These are phyloP conservation scores for Akanthomyces dipterigenus DNA, from an alignment of 2,329 filamentous ascomycete species.

Conservation along the genomic window DNA sequence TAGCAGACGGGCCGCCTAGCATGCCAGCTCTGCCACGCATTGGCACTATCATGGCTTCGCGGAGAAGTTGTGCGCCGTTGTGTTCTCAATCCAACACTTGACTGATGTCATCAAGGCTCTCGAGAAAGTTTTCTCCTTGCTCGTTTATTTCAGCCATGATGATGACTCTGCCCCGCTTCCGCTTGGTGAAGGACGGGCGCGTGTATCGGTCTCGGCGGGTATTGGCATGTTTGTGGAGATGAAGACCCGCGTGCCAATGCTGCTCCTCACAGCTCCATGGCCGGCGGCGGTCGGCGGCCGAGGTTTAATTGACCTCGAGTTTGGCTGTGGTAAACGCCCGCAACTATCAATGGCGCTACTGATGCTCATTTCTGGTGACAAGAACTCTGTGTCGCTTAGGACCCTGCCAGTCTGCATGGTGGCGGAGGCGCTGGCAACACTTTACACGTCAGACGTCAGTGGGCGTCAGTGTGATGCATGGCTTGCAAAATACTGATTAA, in stretches of 20 bases:
- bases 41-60: not conserved
- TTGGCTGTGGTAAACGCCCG: not conserved
- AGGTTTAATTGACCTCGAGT: not conserved
- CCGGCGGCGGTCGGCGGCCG: no score
- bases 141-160: not conserved
- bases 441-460: not conserved
- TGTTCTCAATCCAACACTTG: no score
- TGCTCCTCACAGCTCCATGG: not conserved
- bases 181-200: not conserved
- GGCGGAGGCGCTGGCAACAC: not conserved
- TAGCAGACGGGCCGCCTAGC: not conserved
- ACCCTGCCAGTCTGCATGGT: not conserved
- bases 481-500: not conserved
- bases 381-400: not conserved
- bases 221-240: constrained; percentile 2
- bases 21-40: not conserved
- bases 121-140: not conserved
- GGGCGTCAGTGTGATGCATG: not conserved
- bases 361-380: not conserved
- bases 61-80: not conserved
- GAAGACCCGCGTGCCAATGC: not conserved
- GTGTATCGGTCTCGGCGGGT: constrained; percentile 7
- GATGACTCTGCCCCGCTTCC: not conserved
- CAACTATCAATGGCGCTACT: not conserved
- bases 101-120: not conserved